Percentiles rank a stretch among this genome's conserved stretches.
These are phyloP conservation scores for Citrus hindsii DNA, from an alignment of 345 rosid species.

Conservation along the genomic window DNA sequence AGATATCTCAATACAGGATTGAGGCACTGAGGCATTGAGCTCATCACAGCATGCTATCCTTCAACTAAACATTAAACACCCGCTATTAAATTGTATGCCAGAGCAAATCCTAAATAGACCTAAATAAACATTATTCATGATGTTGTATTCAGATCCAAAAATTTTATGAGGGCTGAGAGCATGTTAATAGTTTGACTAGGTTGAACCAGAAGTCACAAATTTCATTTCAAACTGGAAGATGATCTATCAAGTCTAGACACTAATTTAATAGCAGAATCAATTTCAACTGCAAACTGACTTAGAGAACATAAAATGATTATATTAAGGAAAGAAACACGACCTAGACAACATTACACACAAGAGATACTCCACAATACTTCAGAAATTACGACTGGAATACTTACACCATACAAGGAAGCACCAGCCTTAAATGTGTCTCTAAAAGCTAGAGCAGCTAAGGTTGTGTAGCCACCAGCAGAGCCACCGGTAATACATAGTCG, in stretches of 20 bases:
- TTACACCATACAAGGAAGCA: slow-evolving; percentile 89
- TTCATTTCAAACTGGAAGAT: neutral
- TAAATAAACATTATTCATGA: neutral
- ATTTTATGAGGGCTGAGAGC: neutral
- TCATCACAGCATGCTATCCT: neutral
- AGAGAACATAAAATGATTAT: neutral
- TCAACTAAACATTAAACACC: neutral
- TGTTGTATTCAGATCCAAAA: neutral
- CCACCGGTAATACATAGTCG: slow-evolving; percentile 95
- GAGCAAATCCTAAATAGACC: neutral
- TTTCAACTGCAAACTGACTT: neutral
- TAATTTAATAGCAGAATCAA: neutral
- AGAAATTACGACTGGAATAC: slow-evolving; percentile 16
- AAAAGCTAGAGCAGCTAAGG: slow-evolving; percentile 91
- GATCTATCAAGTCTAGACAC: neutral
- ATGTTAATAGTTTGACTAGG: neutral
- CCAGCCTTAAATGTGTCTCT: slow-evolving; percentile 87
- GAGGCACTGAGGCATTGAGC: neutral
- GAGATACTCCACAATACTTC: neutral
- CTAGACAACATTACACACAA: neutral
- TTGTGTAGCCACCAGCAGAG: slow-evolving; percentile 97
- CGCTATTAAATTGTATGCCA: neutral
- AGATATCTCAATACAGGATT: neutral
- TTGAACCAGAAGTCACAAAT: neutral
- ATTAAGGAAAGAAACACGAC: neutral